Percentiles rank a stretch among this genome's conserved stretches.
Conservation (phyloP, 176 grass and related monocot species). For the Elaeis guineensis region DNA sequence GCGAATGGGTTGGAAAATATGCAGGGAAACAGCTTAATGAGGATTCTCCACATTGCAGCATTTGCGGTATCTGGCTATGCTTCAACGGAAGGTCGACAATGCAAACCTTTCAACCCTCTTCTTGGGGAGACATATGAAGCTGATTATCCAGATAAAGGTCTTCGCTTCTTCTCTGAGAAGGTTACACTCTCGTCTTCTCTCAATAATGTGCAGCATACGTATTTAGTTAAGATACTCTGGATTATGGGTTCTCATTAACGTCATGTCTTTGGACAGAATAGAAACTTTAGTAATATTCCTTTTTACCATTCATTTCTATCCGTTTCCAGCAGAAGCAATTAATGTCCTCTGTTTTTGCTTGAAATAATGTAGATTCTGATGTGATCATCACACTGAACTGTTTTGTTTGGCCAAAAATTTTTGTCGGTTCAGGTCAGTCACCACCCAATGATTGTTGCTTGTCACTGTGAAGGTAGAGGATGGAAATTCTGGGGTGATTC, state of each 20-base stretch:
- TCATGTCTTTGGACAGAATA: too few species aligned
- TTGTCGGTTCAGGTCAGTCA: constrained; percentile 66
- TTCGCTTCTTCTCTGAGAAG: constrained; percentile 97
- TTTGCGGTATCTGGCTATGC: constrained; percentile 98
- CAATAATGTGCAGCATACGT: neutral
- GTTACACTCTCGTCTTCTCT: constrained; percentile 20
- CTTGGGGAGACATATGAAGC: constrained; percentile 98
- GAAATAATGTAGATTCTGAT: too few species aligned
- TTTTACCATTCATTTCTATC: too few species aligned
- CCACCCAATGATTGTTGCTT: constrained; percentile 92
- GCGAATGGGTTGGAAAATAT: neutral
- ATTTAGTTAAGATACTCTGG: too few species aligned
- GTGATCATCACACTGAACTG: constrained; percentile 3
- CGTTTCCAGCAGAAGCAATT: too few species aligned
- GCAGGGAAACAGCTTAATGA: constrained; percentile 91
- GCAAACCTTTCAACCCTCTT: constrained; percentile 96
- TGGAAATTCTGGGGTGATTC: constrained; percentile 96
- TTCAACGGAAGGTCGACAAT: constrained; percentile 93
- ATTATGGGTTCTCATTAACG: too few species aligned
- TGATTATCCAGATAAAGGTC: constrained; percentile 92
- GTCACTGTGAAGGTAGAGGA: constrained; percentile 82
- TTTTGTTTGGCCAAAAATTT: constrained; percentile 11
- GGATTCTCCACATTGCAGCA: constrained; percentile 73
- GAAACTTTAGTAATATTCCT: too few species aligned
- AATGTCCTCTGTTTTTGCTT: too few species aligned